Evolutionary conservation across 1,139 yeast genomes (phyloP), one percentile per base, ranked within the genome.

Genomic region (Scheffersomyces parashehatae): DNA sequence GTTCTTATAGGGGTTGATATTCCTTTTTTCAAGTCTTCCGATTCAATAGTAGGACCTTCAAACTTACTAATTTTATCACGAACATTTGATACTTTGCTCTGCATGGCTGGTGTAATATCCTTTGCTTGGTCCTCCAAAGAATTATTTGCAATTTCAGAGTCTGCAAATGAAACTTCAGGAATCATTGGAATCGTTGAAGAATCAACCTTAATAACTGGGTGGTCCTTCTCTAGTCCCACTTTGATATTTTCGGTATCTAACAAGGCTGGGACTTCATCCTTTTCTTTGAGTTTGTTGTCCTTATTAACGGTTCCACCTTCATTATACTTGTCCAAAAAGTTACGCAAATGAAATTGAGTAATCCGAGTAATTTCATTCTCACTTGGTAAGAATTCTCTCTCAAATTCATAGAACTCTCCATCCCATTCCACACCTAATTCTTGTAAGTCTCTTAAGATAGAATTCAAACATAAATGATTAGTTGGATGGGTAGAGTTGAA

Each of bases 311-410:
- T 34, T 7, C 64, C 16, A 55, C 65, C 35, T 62, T 70, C 64
- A 41, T 72, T 64, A 40, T 70, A 67, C 46, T 67, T 70, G 45
- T 78, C 89, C 55, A 93, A 83, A 43, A 90, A 76, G 53, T 83
- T 88, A 47, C 84, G 81, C 57, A 95, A 71, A 59, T 93, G 99
- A 53, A 85, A 85, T 11, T 96, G 88, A 2, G 99, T 91, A 38
- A 93, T 87, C 48, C 90, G 76, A 7, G 96, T 85, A 52, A 95
- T 88, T 73, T 95, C 99, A 58, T 86, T 88, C 62, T 95, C 99
- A 12, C 96, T 83, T 0, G 98, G 98, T 47, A 93, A 77, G 58
- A 78, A 93, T 28, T 74, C 75, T 42, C 77, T 77, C 50, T 88
- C 97, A 65, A 93, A 90, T n/a, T 82, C 88, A 37, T 81, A 77